Evolutionary conservation across 768 basidiomycete species (phyloP).

Genomic region (Lactifluus pinguis): DNA sequence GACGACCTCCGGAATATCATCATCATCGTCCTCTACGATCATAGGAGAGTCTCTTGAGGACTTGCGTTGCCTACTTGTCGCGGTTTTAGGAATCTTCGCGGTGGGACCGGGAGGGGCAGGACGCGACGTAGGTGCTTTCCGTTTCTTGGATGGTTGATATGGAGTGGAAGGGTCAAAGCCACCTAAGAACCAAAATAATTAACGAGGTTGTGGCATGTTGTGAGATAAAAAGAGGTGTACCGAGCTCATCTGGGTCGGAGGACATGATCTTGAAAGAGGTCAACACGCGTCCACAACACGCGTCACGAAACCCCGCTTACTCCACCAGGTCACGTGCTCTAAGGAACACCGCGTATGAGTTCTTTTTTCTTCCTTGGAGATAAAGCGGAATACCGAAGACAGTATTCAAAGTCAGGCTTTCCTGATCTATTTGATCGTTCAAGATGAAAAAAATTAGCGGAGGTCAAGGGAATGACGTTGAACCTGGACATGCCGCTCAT

Average conservation of each 20-base stretch:
- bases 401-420: constrained; percentile 40
- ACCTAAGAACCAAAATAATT: constrained; percentile 1
- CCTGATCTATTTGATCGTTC: too few relatives aligned
- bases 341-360: too few relatives aligned
- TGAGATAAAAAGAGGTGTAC: constrained; percentile 16
- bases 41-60: constrained; percentile 6
- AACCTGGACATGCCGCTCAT: constrained; percentile 68
- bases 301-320: too few relatives aligned
- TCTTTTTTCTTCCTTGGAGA: constrained; percentile 37
- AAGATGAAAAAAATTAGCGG: too few relatives aligned
- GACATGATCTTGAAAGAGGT: constrained; percentile 7
- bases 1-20: constrained; percentile 17
- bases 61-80: constrained; percentile 12
- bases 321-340: constrained; percentile 23
- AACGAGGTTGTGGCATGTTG: neutral
- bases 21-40: constrained; percentile 18
- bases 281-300: neutral
- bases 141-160: constrained; percentile 19
- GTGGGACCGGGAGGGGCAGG: constrained; percentile 16
- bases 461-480: too few relatives aligned
- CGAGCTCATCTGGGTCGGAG: constrained; percentile 18
- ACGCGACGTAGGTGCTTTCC: constrained; percentile 15
- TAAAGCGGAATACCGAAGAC: constrained; percentile 64
- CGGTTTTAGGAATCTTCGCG: constrained; percentile 13
- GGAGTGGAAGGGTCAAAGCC: constrained; percentile 28